Conservation (phyloP, 2,329 filamentous ascomycete species). For the Diaporthe nobilis region DNA sequence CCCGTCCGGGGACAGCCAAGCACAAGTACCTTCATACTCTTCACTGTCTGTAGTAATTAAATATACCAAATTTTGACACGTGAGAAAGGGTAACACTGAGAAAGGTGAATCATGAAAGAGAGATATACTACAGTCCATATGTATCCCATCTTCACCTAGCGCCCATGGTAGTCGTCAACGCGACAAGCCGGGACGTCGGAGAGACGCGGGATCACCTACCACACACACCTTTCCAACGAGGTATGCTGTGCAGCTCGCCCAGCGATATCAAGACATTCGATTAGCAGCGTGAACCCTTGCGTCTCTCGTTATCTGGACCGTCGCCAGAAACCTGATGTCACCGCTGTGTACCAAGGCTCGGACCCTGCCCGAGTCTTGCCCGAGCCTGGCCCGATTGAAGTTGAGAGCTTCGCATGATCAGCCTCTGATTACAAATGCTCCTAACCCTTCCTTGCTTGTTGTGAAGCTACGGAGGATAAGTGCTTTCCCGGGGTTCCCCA, state of each 20-base stretch:
- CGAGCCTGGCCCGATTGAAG: neutral
- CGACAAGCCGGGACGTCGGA: slow-evolving; percentile 15
- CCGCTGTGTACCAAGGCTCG: neutral
- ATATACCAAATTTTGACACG: no score
- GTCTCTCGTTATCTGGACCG: neutral
- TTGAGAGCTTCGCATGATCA: neutral
- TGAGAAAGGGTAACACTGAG: neutral
- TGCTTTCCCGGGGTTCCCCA: neutral
- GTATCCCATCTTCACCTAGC: neutral
- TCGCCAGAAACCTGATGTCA: neutral
- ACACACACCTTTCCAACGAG: neutral
- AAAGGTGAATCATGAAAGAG: no score
- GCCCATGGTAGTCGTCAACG: neutral
- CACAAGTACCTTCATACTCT: slow-evolving; percentile 51
- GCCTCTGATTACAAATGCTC: neutral
- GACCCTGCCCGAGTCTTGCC: neutral
- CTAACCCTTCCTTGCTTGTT: neutral
- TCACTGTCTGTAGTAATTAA: neutral
- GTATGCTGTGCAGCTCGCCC: neutral
- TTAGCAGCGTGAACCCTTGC: neutral
- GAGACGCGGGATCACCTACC: neutral
- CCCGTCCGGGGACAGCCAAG: slow-evolving; percentile 52
- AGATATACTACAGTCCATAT: neutral
- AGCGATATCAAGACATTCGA: neutral
- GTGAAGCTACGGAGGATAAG: neutral